Base-by-base conservation (phyloP, 1,284 basidiomycete genomes). In the Ganoderma multipileum region DNA sequence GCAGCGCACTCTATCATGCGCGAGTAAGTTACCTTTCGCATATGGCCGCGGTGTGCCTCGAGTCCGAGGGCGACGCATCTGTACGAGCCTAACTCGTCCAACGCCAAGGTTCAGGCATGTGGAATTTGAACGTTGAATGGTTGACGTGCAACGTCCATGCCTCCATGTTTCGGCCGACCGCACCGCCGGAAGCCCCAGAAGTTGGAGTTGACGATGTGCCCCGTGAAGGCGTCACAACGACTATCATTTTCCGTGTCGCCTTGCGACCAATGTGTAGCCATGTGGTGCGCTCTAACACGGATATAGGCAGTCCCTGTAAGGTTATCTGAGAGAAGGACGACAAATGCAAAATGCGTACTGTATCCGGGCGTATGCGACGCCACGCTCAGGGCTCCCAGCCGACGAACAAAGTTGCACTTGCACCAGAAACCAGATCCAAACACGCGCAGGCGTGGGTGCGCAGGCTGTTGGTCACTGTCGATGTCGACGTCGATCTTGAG, bases 401-500 rank as follows among this genome's bases (percentile, higher is more conserved):
- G 44, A 47, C 44, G 44, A 47, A n/a, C 44, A 47, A 47, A 47
- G 44, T 47, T n/a, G 44, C 44, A n/a, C n/a, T n/a, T n/a, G n/a
- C n/a, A n/a, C n/a, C n/a, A n/a, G n/a, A n/a, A n/a, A n/a, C n/a
- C 44, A 47, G 44, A 47, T n/a, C 20, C 20, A n/a, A 47, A 47
- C 44, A n/a, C 44, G 47, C 41, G 41, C 41, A 14, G 11, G 41
- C 1, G 3, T n/a, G 47, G 16, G 41, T 18, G 41, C 4, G 41
- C 2, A 1, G 41, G 6, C 47, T 50, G 47, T 12, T 26, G 47
- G 23, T 26, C 47, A 26, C 12, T 5, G 20, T 47, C 11, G 12
- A 41, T 14, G 41, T 42, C 41, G 41, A 42, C 41, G 16, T 12
- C 23, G 47, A 47, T n/a, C n/a, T 50, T 23, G 47, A 50, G 26